These are phyloP conservation scores for peach (Prunus persica) DNA, from an alignment of 306 rosid species.

Conservation along the genomic window Prunus_persica_NCBIv2 NC_034010.1:24090501-24091000, in stretches of 20 bases:
- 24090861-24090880: background rate
- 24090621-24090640: slow-evolving; percentile 12
- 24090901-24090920: slow-evolving; percentile 12
- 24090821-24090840: background rate
- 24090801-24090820: background rate
- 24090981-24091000: slow-evolving; percentile 17
- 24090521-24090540: background rate
- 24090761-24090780: slow-evolving; percentile 21
- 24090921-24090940: slow-evolving; percentile 2
- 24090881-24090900: slow-evolving; percentile 5
- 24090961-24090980: slow-evolving; percentile 3
- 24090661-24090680: slow-evolving; percentile 20
- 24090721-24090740: slow-evolving; percentile 25
- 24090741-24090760: slow-evolving; percentile 23
- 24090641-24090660: slow-evolving; percentile 14
- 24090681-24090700: slow-evolving; percentile 23
- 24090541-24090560: background rate
- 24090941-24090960: background rate
- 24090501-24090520: background rate
- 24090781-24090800: slow-evolving; percentile 6
- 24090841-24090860: background rate
- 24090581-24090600: background rate
- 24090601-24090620: background rate
- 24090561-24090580: background rate
- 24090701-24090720: slow-evolving; percentile 20